Evolutionary conservation across 805 yeast species (phyloP), one percentile per base, ranked within the genome.

Genomic region (Myxozyma vanderwaltii): DNA sequence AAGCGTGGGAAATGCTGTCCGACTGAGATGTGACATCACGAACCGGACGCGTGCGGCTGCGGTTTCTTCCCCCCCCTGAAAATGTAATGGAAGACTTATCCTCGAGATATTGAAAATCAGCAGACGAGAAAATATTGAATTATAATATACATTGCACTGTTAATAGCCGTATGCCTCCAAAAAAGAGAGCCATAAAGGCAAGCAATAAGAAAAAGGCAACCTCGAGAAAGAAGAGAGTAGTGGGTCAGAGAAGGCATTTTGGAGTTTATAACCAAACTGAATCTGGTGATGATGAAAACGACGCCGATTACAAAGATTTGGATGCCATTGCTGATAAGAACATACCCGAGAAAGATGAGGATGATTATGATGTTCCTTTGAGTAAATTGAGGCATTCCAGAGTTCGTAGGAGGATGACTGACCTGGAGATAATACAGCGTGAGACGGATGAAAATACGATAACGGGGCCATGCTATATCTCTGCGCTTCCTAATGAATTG

Each of bases 251-350:
- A 8, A 41, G 57, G 12, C 46, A n/a, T 15, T 27, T 46, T 23
- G 53, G 52, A 3, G 21, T 45, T 3, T 48, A 31, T 19, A 38
- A 44, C 12, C 24, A 45, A 52, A 58, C 65, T 15, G 51, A 23
- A 15, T 61, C 65, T 8, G 65, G 65, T 15, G 65, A 61, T 23
- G 63, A 61, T 44, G 55, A 23, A 27, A 64, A 54, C 35, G 65
- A 61, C 31, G 31, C 5, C 15, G 64, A 61, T 26, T 61, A 54
- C 19, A 24, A 35, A 13, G 61, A 61, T 17, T 26, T 23, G 10
- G 51, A 49, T 24, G 27, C 17, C 27, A 4, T 8, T 5, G 15
- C 21, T 5, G 6, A 27, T 24, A 29, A 10, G 10, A 1, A 8
- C 19, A 13, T 7, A 17, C 33, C 19, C 24, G 54, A 36, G 8